Conservation (phyloP, 2,329 filamentous ascomycete species). For the Hysterium pulicare region DNA sequence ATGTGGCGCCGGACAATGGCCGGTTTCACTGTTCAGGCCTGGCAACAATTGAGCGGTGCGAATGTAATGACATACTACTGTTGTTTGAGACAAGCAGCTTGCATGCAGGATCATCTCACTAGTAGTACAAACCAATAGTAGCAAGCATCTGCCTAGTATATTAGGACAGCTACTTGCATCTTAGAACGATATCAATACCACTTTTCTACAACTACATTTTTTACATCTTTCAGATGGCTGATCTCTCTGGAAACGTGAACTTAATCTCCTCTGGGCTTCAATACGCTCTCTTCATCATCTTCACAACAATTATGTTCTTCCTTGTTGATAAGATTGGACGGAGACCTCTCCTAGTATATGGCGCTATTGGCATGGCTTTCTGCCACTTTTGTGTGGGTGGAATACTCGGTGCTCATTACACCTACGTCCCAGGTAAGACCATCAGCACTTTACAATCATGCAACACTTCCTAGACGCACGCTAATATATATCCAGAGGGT, state of each 20-base stretch:
- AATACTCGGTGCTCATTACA: constrained; percentile 39
- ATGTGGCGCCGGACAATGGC: constrained; percentile 59
- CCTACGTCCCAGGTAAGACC: constrained; percentile 36
- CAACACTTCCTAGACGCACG: too few species aligned
- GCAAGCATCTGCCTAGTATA: too few species aligned
- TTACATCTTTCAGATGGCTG: constrained; percentile 60
- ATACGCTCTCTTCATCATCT: constrained; percentile 43
- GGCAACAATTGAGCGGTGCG: constrained; percentile 50
- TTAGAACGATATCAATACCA: constrained; percentile 45
- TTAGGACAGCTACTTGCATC: too few species aligned
- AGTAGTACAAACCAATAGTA: not conserved
- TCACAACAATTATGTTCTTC: constrained; percentile 40
- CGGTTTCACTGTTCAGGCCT: constrained; percentile 56
- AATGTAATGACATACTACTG: constrained; percentile 32
- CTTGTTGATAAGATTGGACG: constrained; percentile 42
- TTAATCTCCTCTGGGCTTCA: constrained; percentile 39
- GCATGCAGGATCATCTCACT: too few species aligned
- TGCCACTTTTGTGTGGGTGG: constrained; percentile 49
- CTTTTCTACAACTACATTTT: constrained; percentile 54
- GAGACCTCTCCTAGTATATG: constrained; percentile 41
- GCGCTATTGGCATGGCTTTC: constrained; percentile 42
- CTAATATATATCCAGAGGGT: constrained; percentile 23
- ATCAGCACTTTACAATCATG: not conserved
- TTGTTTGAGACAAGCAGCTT: too few species aligned
- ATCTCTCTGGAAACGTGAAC: constrained; percentile 52